A percentile compares a stretch with the other conserved stretches of the same genome.
phyloP scores from a whole-genome alignment of 1,284 basidiomycete species.

The Apiotrichum mycotoxinovorans region DNA sequence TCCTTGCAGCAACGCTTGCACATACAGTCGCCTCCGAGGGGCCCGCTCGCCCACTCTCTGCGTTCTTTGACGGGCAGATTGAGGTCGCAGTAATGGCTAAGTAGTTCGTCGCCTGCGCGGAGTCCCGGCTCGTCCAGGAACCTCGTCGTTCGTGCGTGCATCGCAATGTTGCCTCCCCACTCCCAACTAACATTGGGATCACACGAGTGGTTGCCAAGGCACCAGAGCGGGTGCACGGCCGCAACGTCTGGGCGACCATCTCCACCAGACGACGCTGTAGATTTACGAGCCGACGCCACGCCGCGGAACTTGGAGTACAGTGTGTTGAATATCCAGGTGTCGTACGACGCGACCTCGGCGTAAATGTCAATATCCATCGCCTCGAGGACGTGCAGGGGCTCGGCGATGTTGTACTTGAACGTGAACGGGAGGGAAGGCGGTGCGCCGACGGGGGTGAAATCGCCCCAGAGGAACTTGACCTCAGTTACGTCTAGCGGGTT shows the following conservation, averaged over 20 bases:
- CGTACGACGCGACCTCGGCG: constrained; percentile 7
- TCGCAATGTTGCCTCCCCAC: constrained; percentile 13
- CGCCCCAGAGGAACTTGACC: constrained; percentile 21
- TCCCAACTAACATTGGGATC: constrained; percentile 20
- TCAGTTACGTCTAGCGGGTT: constrained; percentile 17
- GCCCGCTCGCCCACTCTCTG: constrained; percentile 15
- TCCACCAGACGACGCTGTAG: constrained; percentile 1
- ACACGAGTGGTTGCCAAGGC: constrained; percentile 20
- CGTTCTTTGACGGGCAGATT: constrained; percentile 12
- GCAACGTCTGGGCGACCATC: constrained; percentile 18
- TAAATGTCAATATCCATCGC: constrained; percentile 18
- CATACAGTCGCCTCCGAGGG: constrained; percentile 15
- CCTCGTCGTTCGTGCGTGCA: constrained; percentile 3
- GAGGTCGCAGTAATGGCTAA: constrained; percentile 20
- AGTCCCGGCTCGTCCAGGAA: constrained; percentile 3
- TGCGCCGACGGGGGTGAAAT: constrained; percentile 5
- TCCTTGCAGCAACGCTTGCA: constrained; percentile 10
- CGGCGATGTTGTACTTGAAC: constrained; percentile 19
- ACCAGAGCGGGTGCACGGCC: constrained; percentile 19
- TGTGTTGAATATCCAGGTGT: constrained; percentile 18
- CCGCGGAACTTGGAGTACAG: constrained; percentile 20
- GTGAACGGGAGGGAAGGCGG: constrained; percentile 9
- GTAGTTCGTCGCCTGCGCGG: constrained; percentile 11
- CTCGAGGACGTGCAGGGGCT: constrained; percentile 16
- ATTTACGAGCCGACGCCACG: constrained; percentile 14